Conservation (phyloP, 2,329 filamentous ascomycete species). For the Stylonectria norvegica region DNA sequence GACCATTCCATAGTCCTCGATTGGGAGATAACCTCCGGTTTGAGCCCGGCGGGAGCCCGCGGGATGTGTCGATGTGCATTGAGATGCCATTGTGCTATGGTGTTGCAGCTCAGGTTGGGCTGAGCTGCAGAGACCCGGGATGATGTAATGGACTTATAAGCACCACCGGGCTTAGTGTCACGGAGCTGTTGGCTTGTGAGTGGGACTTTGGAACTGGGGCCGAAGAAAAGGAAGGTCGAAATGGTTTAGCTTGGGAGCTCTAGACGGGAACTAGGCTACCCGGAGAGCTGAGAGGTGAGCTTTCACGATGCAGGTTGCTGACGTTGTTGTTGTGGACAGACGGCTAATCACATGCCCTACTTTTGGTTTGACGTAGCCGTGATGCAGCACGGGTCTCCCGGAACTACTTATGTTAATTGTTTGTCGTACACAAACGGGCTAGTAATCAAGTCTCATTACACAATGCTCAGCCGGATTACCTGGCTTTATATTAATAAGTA, state of each 20-base stretch:
- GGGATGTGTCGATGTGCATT: constrained; percentile 32
- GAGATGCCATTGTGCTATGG: constrained; percentile 30
- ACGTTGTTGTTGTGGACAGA: constrained; percentile 7
- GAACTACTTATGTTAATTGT: no score
- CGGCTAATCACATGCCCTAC: no score
- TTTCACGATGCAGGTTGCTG: constrained; percentile 12
- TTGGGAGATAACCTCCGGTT: constrained; percentile 53
- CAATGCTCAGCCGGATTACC: no score
- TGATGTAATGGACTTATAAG: constrained; percentile 21
- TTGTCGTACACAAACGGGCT: no score
- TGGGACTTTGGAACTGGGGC: no score
- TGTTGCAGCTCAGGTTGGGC: no score
- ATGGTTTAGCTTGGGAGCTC: constrained; percentile 6
- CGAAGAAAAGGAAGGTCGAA: no score
- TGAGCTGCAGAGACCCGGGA: constrained; percentile 5
- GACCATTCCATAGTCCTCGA: constrained; percentile 77
- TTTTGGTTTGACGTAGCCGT: no score
- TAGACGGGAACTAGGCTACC: constrained; percentile 3
- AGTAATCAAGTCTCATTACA: no score
- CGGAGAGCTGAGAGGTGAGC: constrained; percentile 16
- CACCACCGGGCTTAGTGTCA: constrained; percentile 5
- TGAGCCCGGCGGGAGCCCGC: constrained; percentile 32
- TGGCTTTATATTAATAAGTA: no score
- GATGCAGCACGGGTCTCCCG: no score
- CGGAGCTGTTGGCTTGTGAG: constrained; percentile 5